Evolutionary conservation across 2,329 filamentous ascomycete species (phyloP).

Genomic region (Cercospora berteroae): DNA sequence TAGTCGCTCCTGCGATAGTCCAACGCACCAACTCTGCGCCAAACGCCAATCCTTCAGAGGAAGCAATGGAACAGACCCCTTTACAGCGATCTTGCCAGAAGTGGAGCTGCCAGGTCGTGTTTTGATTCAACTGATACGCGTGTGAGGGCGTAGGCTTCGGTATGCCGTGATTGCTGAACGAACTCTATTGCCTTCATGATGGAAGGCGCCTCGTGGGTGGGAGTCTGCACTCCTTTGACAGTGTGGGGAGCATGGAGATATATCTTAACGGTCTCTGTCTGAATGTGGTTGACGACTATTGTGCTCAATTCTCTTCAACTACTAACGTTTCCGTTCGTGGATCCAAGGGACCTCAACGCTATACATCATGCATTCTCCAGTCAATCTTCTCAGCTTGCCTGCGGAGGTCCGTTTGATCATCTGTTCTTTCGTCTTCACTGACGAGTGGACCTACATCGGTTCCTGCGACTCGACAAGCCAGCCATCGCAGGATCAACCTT

Average conservation of each 20-base stretch:
- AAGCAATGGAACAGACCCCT: not conserved
- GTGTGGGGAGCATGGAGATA: not conserved
- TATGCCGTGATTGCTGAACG: not conserved
- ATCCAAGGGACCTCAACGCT: not conserved
- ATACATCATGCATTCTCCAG: not conserved
- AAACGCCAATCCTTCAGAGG: not conserved
- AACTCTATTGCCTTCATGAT: slow-evolving; percentile 4
- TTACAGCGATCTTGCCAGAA: slow-evolving; percentile 7
- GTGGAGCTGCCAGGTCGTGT: not conserved
- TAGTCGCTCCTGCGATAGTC: not conserved
- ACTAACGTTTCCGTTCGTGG: not conserved
- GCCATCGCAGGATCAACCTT: not conserved
- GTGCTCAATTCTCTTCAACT: not conserved
- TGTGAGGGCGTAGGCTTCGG: not conserved
- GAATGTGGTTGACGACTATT: not conserved
- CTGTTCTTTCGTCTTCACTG: slow-evolving; percentile 19
- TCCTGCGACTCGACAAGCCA: not conserved
- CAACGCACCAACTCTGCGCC: not conserved
- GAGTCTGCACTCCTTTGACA: not conserved
- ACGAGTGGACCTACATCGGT: slow-evolving; percentile 19
- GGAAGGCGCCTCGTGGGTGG: not conserved
- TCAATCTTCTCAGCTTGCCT: slow-evolving; percentile 18
- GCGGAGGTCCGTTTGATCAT: slow-evolving; percentile 21
- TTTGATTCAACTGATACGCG: not conserved
- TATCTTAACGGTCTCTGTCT: not conserved